Evolutionary conservation across 2,329 filamentous ascomycete genomes (phyloP).

Genomic region (Coniochaeta sp.): DNA sequence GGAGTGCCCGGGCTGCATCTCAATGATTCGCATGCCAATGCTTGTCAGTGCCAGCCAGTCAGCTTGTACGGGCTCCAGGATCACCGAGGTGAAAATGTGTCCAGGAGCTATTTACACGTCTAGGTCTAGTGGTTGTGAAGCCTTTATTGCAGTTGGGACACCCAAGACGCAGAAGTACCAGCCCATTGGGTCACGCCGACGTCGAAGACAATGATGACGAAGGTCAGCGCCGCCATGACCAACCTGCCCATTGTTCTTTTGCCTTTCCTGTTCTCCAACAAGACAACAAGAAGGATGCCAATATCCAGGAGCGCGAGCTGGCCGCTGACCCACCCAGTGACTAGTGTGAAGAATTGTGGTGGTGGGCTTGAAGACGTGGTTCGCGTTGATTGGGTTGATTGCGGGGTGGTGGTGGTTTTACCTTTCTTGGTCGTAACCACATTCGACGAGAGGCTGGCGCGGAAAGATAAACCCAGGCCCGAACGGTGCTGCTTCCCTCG

Average conservation of each 20-base stretch:
- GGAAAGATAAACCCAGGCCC: conserved; percentile 16
- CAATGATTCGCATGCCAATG: not conserved
- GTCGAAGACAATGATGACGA: not conserved
- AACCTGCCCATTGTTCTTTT: not conserved
- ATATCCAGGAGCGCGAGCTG: not conserved
- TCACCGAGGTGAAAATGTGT: no score
- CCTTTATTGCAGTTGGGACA: not conserved
- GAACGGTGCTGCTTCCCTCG: not conserved
- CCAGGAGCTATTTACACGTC: no score
- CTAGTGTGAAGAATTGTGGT: conserved; percentile 11
- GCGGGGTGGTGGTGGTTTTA: not conserved
- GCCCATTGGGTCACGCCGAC: not conserved
- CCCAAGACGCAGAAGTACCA: not conserved
- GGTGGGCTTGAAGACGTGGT: conserved; percentile 26
- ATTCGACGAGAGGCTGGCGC: conserved; percentile 19
- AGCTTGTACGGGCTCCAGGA: not conserved
- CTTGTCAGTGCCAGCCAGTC: not conserved
- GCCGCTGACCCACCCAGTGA: conserved; percentile 2
- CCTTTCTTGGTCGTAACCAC: conserved; percentile 14
- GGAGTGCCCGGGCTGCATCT: not conserved
- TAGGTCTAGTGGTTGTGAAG: not conserved
- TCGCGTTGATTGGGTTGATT: conserved; percentile 21
- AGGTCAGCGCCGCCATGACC: not conserved
- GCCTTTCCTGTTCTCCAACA: not conserved
- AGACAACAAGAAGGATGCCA: not conserved